A percentile compares a stretch with the other conserved stretches of the same genome.
Conservation (phyloP, 805 yeast species). For the Metschnikowia baotianmanensis region DNA sequence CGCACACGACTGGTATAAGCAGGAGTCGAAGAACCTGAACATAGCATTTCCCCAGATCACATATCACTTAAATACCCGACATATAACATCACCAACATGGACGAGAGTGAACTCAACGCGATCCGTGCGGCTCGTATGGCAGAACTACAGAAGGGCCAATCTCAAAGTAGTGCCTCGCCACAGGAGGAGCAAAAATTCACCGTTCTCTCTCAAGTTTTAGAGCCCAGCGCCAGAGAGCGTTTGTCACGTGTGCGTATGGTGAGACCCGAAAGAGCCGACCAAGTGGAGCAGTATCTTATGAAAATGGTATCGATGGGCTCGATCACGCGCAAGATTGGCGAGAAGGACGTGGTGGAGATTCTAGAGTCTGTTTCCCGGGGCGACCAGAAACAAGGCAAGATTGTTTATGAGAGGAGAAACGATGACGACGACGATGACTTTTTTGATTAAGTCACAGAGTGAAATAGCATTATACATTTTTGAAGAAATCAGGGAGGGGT, state of each 20-base stretch:
- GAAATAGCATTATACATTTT: background rate
- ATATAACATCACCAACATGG: constrained; percentile 50
- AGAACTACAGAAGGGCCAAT: constrained; percentile 66
- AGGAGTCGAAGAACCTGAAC: background rate
- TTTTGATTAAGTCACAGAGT: constrained; percentile 23
- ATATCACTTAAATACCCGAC: no score
- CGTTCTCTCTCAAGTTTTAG: constrained; percentile 65
- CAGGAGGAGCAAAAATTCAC: constrained; percentile 39
- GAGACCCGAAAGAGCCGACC: constrained; percentile 84
- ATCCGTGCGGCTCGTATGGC: constrained; percentile 89
- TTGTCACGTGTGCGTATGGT: constrained; percentile 83
- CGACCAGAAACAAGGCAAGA: constrained; percentile 61
- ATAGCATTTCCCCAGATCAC: no score
- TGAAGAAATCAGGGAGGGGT: no score
- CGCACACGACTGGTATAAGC: background rate
- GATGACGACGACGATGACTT: constrained; percentile 33
- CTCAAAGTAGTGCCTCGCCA: constrained; percentile 20
- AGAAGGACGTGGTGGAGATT: constrained; percentile 77
- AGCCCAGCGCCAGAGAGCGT: constrained; percentile 83
- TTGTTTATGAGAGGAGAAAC: constrained; percentile 53
- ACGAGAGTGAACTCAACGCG: constrained; percentile 82
- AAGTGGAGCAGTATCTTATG: constrained; percentile 78
- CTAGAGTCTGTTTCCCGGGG: constrained; percentile 80
- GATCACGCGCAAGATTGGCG: constrained; percentile 68
- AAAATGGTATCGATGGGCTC: constrained; percentile 77